Base-by-base conservation (phyloP, 768 basidiomycete species). In the Amanita rimosa region DNA sequence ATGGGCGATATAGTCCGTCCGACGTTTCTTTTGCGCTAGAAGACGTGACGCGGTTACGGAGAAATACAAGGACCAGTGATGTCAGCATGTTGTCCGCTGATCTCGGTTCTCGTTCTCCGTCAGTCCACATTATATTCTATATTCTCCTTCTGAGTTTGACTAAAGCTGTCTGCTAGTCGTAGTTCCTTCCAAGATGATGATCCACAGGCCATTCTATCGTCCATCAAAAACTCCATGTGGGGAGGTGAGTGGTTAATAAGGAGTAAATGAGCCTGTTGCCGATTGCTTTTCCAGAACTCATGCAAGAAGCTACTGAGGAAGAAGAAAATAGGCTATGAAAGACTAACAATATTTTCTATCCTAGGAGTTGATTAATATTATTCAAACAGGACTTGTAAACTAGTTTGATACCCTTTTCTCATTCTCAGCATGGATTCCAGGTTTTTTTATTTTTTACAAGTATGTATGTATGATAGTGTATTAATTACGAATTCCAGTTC, bases 141-240 rank as follows among this genome's bases (percentile, higher is more conserved):
- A 22, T 26, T 45, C 21, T 13, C 31, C 19, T 17, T 27, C n/a
- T 13, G n/a, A 22, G n/a, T 33, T 37, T n/a, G 24, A 24, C 35
- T 36, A 5, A 24, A 4, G 13, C 7, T 34, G 13, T 22, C 14
- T 7, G 22, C 22, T 44, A 73, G 73, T 48, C 65, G 70, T 10
- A 57, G 60, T 34, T 72, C 61, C 54, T 67, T 64, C 62, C 66
- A 61, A 17, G 73, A 67, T 26, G 65, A 71, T 36, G 71, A 75
- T 51, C 66, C 69, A 2, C 69, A 73, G 51, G 66, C 74, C 49
- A 68, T 82, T 17, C 61, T 80, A 16, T 69, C 72, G 16, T 74
- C 81, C 9, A 74, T 83, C 65, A 73, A 81, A 52, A 74, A 70
- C 51, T 83, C 83, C n/a, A 68, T 78, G 45, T 85, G 84, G 84